phyloP scores from a whole-genome alignment of 2,329 filamentous ascomycete genomes.

The Fusarium metavorans region DNA sequence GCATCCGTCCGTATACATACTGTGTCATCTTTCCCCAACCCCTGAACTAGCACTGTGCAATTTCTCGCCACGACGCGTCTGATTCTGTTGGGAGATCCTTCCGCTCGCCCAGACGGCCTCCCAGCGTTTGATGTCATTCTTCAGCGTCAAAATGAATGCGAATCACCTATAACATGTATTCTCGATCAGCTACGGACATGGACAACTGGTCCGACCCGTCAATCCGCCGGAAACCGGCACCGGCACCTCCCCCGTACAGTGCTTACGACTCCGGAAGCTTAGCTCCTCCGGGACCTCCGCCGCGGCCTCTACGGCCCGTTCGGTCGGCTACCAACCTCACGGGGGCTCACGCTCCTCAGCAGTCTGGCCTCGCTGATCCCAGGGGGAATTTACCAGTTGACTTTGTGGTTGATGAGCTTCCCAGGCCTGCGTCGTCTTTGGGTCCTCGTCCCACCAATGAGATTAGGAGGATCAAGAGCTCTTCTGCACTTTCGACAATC shows the following conservation, averaged over 20 bases:
- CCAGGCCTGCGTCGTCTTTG: slow-evolving; percentile 21
- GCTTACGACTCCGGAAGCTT: slow-evolving; percentile 19
- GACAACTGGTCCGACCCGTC: slow-evolving; percentile 28
- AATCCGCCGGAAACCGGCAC: slow-evolving; percentile 27
- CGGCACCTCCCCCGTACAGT: slow-evolving; percentile 33
- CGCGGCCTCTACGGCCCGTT: slow-evolving; percentile 39
- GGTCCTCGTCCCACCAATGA: slow-evolving; percentile 32
- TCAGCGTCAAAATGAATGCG: background rate
- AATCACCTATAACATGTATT: background rate
- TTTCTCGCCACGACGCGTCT: slow-evolving; percentile 34
- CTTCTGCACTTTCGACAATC: slow-evolving; percentile 44
- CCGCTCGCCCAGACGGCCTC: slow-evolving; percentile 10
- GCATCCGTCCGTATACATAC: slow-evolving; percentile 19
- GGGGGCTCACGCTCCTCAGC: slow-evolving; percentile 38
- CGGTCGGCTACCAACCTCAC: slow-evolving; percentile 43
- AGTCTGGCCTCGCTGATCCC: slow-evolving; percentile 35
- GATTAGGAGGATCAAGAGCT: slow-evolving; percentile 50
- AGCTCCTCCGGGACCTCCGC: slow-evolving; percentile 31
- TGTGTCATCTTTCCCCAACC: slow-evolving; percentile 18
- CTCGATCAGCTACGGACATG: background rate
- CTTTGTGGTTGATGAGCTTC: slow-evolving; percentile 42
- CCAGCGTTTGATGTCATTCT: slow-evolving; percentile 1
- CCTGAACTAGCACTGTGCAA: slow-evolving; percentile 37
- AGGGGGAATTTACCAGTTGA: slow-evolving; percentile 33
- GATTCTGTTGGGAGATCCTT: background rate